Percentiles rank a stretch among this genome's conserved stretches.
phyloP scores from a whole-genome alignment of 2,329 filamentous ascomycete genomes.

The Alternaria alternata region DNA sequence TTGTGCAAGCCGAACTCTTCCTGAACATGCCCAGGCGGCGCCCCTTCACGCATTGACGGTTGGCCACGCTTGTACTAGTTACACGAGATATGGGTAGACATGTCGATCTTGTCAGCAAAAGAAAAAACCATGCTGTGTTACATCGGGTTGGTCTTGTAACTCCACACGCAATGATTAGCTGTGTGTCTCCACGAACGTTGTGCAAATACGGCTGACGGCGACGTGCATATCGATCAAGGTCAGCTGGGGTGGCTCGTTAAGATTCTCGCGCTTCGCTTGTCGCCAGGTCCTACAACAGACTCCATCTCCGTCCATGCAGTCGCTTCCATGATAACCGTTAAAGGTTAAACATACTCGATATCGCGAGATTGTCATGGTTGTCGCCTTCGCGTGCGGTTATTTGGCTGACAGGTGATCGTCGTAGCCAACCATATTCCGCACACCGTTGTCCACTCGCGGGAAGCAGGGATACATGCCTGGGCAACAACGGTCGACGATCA shows the following conservation, averaged over 20 bases:
- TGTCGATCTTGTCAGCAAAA: constrained; percentile 28
- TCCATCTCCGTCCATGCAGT: constrained; percentile 9
- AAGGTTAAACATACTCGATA: background rate
- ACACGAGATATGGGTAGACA: constrained; percentile 32
- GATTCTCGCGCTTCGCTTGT: constrained; percentile 16
- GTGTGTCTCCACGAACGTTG: constrained; percentile 18
- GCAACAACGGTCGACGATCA: constrained; percentile 44
- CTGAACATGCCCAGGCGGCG: constrained; percentile 15
- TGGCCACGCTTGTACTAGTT: constrained; percentile 24
- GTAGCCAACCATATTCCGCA: constrained; percentile 11
- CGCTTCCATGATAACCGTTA: constrained; percentile 9
- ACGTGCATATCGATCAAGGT: constrained; percentile 40
- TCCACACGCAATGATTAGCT: constrained; percentile 19
- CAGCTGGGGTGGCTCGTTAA: constrained; percentile 34
- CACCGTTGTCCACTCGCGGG: constrained; percentile 34
- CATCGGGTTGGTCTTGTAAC: constrained; percentile 30
- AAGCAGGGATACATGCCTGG: constrained; percentile 42
- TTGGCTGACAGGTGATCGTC: background rate
- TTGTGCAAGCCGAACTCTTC: constrained; percentile 19
- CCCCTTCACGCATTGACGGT: constrained; percentile 16
- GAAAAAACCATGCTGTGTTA: constrained; percentile 19
- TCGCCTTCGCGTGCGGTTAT: constrained; percentile 16
- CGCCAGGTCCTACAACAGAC: constrained; percentile 26
- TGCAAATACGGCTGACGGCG: constrained; percentile 35
- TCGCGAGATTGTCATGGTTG: constrained; percentile 4